Conservation (phyloP, 805 yeast genomes). For the Hanseniaspora taiwanica region DNA sequence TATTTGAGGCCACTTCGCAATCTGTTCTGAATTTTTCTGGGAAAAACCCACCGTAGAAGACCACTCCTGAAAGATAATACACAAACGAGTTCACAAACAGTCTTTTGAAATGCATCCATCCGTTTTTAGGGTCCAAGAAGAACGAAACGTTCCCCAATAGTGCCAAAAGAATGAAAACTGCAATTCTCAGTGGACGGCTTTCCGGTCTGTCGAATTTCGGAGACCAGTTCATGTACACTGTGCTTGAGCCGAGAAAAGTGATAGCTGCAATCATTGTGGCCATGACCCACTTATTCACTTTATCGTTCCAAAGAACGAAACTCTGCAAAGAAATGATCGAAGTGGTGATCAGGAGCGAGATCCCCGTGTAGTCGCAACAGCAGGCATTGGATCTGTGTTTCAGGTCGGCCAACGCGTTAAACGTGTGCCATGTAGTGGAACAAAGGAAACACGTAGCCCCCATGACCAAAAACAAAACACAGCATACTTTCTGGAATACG, state of each 20-base stretch:
- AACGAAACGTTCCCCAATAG: constrained; percentile 61
- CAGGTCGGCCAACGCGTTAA: constrained; percentile 59
- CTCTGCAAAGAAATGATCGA: constrained; percentile 76
- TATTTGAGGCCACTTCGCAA: constrained; percentile 36
- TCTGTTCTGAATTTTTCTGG: constrained; percentile 85
- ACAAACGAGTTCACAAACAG: constrained; percentile 43
- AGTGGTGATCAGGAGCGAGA: constrained; percentile 78
- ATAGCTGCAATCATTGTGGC: neutral
- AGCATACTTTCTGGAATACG: constrained; percentile 34
- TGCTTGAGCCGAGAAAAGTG: constrained; percentile 46
- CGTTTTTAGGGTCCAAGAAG: constrained; percentile 2
- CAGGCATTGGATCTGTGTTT: constrained; percentile 62
- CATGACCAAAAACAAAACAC: constrained; percentile 41
- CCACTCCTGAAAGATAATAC: constrained; percentile 73
- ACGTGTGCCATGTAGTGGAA: constrained; percentile 86
- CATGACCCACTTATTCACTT: neutral
- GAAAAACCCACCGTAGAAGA: constrained; percentile 72
- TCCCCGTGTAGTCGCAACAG: constrained; percentile 91
- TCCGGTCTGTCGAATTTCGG: constrained; percentile 83
- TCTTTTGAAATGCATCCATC: constrained; percentile 26
- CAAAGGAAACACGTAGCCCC: constrained; percentile 66
- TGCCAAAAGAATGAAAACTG: constrained; percentile 69
- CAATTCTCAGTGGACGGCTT: constrained; percentile 63
- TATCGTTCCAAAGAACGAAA: constrained; percentile 12
- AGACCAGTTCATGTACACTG: constrained; percentile 81